Base-by-base conservation (phyloP, 257 asterid genomes). In the Salvia rosmarinus region DNA sequence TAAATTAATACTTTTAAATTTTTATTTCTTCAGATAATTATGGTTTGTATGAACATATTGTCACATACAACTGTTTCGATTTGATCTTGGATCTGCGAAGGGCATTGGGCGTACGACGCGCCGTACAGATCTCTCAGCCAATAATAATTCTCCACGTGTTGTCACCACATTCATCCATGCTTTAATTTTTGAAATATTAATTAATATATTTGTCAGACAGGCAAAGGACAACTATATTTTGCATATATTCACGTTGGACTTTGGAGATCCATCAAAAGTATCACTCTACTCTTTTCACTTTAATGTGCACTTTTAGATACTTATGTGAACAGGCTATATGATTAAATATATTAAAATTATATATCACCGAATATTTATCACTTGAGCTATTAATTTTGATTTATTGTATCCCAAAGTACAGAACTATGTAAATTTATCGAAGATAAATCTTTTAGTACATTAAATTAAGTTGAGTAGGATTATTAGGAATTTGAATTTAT, bases 61-160 rank as follows among this genome's bases (percentile, higher is more conserved):
- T 74, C 80, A 70, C 65, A 1, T 37, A 63, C 77, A 63, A 55
- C 82, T 74, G 79, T 78, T 1, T 71, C 55, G 32, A 62, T 68
- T 56, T 55, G 40, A 61, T 78, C 51, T 62, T 43, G 42, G 71
- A 61, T 68, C 73, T 34, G 55, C 17, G 4, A 35, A 14, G 13
- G n/a, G 8, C 20, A 28, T 64, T 37, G 42, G 49, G 49, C 34
- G 77, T 79, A 79, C 83, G 71, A 64, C 59, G 52, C 71, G 75
- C 83, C 80, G 83, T 79, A 79, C 83, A 56, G 35, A 1, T 60
- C 17, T 37, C 9, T 57, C 0, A 14, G 2, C 74, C 81, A 70
- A 0, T 70, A n/a, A 20, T 8, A 70, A 4, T 10, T 7, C 9
- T 43, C 73, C 82, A 78, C 79, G 78, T 78, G 63, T 78, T 2